Percentiles rank a stretch among this genome's conserved stretches.
Conservation (phyloP, 1,284 basidiomycete species). For the Vanrija pseudolonga region DNA sequence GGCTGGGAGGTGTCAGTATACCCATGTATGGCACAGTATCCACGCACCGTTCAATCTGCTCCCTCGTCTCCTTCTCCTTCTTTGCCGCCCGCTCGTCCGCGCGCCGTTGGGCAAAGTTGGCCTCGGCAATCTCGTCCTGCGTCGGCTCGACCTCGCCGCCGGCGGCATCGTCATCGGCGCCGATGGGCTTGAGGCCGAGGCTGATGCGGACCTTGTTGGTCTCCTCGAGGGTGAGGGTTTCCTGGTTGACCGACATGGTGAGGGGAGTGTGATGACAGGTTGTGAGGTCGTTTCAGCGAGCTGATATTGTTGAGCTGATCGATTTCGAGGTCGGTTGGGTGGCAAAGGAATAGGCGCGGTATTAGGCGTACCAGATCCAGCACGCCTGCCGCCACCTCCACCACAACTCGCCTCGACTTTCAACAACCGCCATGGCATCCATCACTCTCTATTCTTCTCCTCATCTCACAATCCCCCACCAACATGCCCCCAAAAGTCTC, state of each 20-base stretch:
- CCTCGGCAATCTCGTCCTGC: slow-evolving; percentile 64
- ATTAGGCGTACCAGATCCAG: not conserved
- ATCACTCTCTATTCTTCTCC: not conserved
- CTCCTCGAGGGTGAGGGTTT: slow-evolving; percentile 84
- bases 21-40: not conserved
- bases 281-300: too few relatives aligned
- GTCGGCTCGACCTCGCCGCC: slow-evolving; percentile 56
- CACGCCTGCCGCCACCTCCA: not conserved
- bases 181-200: slow-evolving; percentile 89
- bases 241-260: slow-evolving; percentile 24
- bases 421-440: not conserved
- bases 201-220: slow-evolving; percentile 95
- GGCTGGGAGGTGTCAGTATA: slow-evolving; percentile 1
- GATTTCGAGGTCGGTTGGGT: slow-evolving; percentile 13
- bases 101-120: slow-evolving; percentile 72
- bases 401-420: not conserved
- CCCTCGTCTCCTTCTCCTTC: slow-evolving; percentile 70
- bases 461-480: not conserved
- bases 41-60: slow-evolving; percentile 85
- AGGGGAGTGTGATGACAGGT: not conserved
- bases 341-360: slow-evolving; percentile 9
- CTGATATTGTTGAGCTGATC: not conserved
- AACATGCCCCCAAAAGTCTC: slow-evolving; percentile 29
- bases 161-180: slow-evolving; percentile 56
- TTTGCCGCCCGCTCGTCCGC: slow-evolving; percentile 67